Conservation (phyloP, 106 monocot genomes). For the Dioscorea alata region DNA sequence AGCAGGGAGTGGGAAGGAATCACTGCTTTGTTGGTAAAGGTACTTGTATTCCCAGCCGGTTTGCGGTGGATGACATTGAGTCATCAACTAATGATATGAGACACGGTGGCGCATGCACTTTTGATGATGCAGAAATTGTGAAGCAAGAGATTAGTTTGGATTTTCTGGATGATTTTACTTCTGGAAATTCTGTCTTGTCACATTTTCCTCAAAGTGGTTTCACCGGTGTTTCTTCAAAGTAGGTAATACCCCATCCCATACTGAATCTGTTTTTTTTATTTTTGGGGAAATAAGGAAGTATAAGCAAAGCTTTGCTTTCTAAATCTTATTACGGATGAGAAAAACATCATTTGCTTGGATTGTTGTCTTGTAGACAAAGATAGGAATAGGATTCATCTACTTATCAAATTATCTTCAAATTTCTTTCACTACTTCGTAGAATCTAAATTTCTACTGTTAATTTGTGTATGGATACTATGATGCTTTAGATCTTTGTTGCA, state of each 20-base stretch:
- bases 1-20: slow-evolving; percentile 24
- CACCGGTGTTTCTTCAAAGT: slow-evolving; percentile 56
- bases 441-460: too few species aligned
- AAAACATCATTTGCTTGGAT: too few species aligned
- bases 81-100: slow-evolving; percentile 30
- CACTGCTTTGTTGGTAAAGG: slow-evolving; percentile 85
- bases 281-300: too few species aligned
- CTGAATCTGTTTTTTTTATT: background rate
- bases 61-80: slow-evolving; percentile 67
- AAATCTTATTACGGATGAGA: too few species aligned
- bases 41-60: slow-evolving; percentile 60
- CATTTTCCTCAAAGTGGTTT: slow-evolving; percentile 35
- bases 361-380: too few species aligned
- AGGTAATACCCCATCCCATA: slow-evolving; percentile 25
- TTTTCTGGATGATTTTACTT: slow-evolving; percentile 36
- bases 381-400: too few species aligned
- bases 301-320: too few species aligned
- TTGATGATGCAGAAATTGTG: slow-evolving; percentile 30
- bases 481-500: too few species aligned
- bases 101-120: slow-evolving; percentile 13
- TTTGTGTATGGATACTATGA: too few species aligned
- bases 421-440: too few species aligned
- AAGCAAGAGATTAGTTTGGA: slow-evolving; percentile 54
- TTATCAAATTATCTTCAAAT: too few species aligned
- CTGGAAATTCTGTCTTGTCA: slow-evolving; percentile 16